A percentile compares a stretch with the other conserved stretches of the same genome.
phyloP scores from a whole-genome alignment of 192 early-diverging fungal species.

The Mortierella antarctica region DNA sequence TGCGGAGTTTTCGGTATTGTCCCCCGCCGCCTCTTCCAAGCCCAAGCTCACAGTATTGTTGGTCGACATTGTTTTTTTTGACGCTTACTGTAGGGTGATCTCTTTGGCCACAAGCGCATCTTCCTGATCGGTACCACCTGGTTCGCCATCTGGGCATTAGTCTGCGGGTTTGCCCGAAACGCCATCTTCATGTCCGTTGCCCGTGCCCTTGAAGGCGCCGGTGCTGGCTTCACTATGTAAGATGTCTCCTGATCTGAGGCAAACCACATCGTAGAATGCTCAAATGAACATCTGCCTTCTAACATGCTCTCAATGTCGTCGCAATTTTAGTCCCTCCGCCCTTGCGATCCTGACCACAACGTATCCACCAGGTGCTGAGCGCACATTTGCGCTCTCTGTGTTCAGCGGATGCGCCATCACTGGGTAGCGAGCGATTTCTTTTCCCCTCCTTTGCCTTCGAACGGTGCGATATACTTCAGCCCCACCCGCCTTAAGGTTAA shows the following conservation, averaged over 20 bases:
- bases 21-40: not conserved
- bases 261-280: not conserved
- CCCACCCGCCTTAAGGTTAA: too few species aligned
- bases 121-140: constrained; percentile 22
- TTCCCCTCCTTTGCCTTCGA: not conserved
- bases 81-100: constrained; percentile 21
- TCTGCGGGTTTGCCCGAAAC: constrained; percentile 30
- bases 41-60: not conserved
- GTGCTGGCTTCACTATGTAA: constrained; percentile 40
- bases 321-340: constrained; percentile 10
- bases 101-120: constrained; percentile 34
- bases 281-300: not conserved
- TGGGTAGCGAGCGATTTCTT: not conserved
- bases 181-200: constrained; percentile 30
- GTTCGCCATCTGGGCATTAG: constrained; percentile 29
- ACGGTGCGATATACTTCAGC: too few species aligned
- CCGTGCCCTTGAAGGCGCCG: constrained; percentile 34
- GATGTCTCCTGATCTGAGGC: not conserved
- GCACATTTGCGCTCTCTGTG: constrained; percentile 22
- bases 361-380: constrained; percentile 8
- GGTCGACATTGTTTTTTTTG: not conserved
- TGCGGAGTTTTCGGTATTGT: not conserved
- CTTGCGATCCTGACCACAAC: constrained; percentile 18
- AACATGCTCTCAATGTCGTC: not conserved
- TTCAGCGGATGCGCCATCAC: constrained; percentile 20